Conservation (phyloP, 495 filamentous ascomycete species). For the Podospora pseudopauciseta region DNA sequence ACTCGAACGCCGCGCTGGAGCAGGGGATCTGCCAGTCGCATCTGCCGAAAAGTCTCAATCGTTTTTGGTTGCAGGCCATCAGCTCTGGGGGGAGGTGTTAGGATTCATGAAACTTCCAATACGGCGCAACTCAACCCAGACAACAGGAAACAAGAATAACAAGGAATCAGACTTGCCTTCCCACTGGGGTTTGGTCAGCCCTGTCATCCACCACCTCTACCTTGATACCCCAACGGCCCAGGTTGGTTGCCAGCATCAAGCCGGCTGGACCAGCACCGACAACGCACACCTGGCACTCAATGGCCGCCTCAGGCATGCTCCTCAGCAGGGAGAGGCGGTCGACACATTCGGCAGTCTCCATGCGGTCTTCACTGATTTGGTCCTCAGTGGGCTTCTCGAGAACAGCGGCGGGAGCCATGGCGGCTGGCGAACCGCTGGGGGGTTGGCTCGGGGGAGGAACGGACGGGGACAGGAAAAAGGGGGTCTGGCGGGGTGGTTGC, state of each 20-base stretch:
- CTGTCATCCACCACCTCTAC: slow-evolving; percentile 61
- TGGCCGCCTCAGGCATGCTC: slow-evolving; percentile 36
- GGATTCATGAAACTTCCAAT: not conserved
- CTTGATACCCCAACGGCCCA: slow-evolving; percentile 61
- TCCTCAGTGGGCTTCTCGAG: slow-evolving; percentile 30
- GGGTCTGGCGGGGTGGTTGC: not conserved
- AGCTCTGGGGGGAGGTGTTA: slow-evolving; percentile 37
- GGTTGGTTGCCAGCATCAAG: slow-evolving; percentile 66
- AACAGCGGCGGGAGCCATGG: slow-evolving; percentile 31
- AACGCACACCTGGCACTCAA: slow-evolving; percentile 55
- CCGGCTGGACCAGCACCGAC: slow-evolving; percentile 70
- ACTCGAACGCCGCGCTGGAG: slow-evolving; percentile 60
- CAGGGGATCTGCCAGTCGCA: slow-evolving; percentile 61
- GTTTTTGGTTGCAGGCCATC: slow-evolving; percentile 65
- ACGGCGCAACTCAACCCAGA: not conserved
- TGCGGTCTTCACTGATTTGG: slow-evolving; percentile 23
- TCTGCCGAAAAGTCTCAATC: slow-evolving; percentile 52
- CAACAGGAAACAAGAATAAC: not conserved
- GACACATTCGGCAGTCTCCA: slow-evolving; percentile 28
- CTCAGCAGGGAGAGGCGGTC: slow-evolving; percentile 37
- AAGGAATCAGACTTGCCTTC: slow-evolving; percentile 36
- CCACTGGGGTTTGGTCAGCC: slow-evolving; percentile 57
- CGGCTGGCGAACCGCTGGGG: slow-evolving; percentile 4
- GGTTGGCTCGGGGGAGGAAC: not conserved
- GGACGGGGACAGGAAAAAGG: not conserved